Percentiles rank a stretch among this genome's conserved stretches.
These are phyloP conservation scores for Ogataea polymorpha DNA, from an alignment of 805 yeast species.

Conservation along the genomic window DNA sequence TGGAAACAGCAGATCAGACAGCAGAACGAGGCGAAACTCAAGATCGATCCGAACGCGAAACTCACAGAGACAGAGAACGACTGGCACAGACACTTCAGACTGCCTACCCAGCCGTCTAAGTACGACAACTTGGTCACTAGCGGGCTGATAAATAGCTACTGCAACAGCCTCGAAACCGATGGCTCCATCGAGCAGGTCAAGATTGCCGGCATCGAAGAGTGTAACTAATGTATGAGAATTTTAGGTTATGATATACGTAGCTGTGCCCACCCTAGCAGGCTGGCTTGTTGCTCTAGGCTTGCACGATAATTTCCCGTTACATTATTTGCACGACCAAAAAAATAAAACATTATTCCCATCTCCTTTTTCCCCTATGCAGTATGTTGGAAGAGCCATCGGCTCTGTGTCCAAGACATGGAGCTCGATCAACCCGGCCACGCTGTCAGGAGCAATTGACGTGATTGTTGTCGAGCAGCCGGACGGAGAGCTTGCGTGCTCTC, in stretches of 20 bases:
- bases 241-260: not conserved
- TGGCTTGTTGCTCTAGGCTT: not conserved
- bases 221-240: not conserved
- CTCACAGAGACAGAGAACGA: conserved; percentile 50
- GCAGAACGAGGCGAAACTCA: conserved; percentile 60
- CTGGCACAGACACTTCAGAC: conserved; percentile 62
- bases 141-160: conserved; percentile 65
- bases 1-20: conserved; percentile 71
- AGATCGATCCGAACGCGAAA: conserved; percentile 48
- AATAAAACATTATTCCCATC: conserved; percentile 3
- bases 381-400: conserved; percentile 93
- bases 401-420: conserved; percentile 97
- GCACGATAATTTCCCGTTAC: no score
- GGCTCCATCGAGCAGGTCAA: conserved; percentile 66
- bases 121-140: conserved; percentile 67
- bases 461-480: conserved; percentile 89
- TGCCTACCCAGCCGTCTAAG: conserved; percentile 74
- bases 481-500: conserved; percentile 75
- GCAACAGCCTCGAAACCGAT: conserved; percentile 67
- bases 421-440: conserved; percentile 92
- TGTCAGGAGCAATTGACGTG: conserved; percentile 95
- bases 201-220: conserved; percentile 44
- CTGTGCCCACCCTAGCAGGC: not conserved
- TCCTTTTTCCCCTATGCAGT: conserved; percentile 67
- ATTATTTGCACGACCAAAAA: conserved; percentile 3